A percentile compares a stretch with the other conserved stretches of the same genome.
phyloP scores from a whole-genome alignment of 2,329 filamentous ascomycete genomes.

The Beauveria australis region DNA sequence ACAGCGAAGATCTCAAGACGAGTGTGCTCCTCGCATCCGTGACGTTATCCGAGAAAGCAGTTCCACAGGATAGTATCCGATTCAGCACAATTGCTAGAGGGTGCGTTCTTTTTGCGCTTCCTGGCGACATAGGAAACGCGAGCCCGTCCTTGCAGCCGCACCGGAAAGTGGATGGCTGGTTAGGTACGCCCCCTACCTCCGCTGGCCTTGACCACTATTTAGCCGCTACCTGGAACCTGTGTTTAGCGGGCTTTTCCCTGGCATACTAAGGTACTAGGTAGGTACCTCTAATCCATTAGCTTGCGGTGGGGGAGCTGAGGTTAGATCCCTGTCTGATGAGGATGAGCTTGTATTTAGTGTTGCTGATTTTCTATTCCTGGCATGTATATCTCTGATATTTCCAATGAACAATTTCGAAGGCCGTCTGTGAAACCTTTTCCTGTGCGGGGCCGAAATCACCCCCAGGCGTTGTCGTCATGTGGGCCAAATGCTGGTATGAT shows the following conservation, averaged over 20 bases:
- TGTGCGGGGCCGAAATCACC: too few relatives aligned
- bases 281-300: neutral
- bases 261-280: neutral
- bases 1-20: neutral
- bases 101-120: neutral
- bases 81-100: neutral
- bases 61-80: neutral
- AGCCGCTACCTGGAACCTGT: neutral
- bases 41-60: neutral
- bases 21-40: too few relatives aligned
- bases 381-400: too few relatives aligned
- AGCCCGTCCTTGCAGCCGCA: neutral
- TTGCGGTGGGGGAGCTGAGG: neutral
- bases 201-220: neutral
- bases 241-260: neutral
- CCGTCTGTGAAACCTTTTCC: too few relatives aligned
- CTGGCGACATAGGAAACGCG: neutral
- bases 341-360: neutral
- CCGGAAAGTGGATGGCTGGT: constrained; percentile 5
- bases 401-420: too few relatives aligned
- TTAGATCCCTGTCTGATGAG: neutral
- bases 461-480: too few relatives aligned
- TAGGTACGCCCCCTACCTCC: neutral
- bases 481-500: neutral
- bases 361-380: neutral